Base-by-base conservation (phyloP, 805 yeast species). In the Kazachstania martiniae region DNA sequence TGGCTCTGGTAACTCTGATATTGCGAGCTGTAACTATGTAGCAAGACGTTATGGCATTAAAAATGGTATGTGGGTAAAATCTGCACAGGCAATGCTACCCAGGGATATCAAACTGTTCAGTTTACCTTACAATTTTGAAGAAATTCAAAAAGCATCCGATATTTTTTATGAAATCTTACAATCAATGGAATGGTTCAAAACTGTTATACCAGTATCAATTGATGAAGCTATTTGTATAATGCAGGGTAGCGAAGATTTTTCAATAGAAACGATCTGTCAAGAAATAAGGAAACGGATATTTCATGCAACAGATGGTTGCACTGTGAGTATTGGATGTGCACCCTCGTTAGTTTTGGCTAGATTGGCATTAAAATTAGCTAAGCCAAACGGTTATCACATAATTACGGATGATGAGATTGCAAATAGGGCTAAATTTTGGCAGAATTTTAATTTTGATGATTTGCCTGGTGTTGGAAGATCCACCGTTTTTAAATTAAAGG, bases 11-110 rank as follows among this genome's bases (percentile, higher is more conserved):
- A 47, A 44, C 27, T 51, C 96, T 0, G 97, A 89, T 53, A 64
- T 91, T 10, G 91, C 97, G 1, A 81, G 94, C 37, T 86, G 96
- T 49, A 91, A 91, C 52, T 91, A 91, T 51, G 75, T 66, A 4
- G 95, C 96, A 0, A 65, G 98, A 18, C 50, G 62, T n/a, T 62
- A 43, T 36, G 97, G 97, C 0, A 77, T 89, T 4, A 61, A 51
- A 18, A 87, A 91, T 50, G 97, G 97, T 0, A 83, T 80, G 91
- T 91, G 96, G 94, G 70, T 83, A 2, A 61, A 74, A 1, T 42
- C 61, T 2, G 97, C 96, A 0, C 62, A 58, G 38, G 53, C 58
- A 24, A 37, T 72, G 21, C 83, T 96, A 46, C 94, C 91, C 0
- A 35, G 7, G 13, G 13, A 23, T 23, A 36, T 40, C 4, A 58